phyloP scores from a whole-genome alignment of 1,284 basidiomycete species.

The Inonotus obliquus region DNA sequence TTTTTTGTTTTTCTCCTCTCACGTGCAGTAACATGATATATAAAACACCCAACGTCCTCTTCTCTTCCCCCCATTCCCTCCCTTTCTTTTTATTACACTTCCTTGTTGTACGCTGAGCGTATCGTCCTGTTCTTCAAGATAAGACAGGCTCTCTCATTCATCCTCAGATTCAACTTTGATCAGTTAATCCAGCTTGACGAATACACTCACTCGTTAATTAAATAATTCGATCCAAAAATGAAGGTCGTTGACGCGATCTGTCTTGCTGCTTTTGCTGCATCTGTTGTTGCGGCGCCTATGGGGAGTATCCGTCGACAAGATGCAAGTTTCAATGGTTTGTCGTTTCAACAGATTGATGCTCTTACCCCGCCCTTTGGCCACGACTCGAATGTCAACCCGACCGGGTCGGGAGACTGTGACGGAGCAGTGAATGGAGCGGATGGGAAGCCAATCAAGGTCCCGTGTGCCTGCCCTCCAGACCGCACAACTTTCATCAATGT shows the following conservation, averaged over 20 bases:
- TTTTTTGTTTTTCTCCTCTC: constrained; percentile 15
- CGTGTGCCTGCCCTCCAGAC: constrained; percentile 36
- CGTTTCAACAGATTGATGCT: constrained; percentile 20
- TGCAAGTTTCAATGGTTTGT: constrained; percentile 19
- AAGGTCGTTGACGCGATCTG: constrained; percentile 24
- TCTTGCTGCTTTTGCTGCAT: constrained; percentile 32
- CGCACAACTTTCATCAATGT: constrained; percentile 31
- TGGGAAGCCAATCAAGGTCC: constrained; percentile 34
- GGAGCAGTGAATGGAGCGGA: constrained; percentile 28
- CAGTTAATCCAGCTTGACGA: neutral
- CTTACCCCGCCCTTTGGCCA: constrained; percentile 28
- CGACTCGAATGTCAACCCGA: constrained; percentile 24
- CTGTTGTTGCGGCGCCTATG: constrained; percentile 36
- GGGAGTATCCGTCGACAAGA: constrained; percentile 6
- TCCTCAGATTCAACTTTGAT: neutral
- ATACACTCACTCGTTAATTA: constrained; percentile 24
- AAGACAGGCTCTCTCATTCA: constrained; percentile 9
- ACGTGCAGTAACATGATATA: too few relatives aligned
- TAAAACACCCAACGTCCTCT: too few relatives aligned
- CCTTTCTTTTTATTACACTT: constrained; percentile 9
- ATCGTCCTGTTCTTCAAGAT: constrained; percentile 15
- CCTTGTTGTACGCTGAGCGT: constrained; percentile 23
- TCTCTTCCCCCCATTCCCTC: constrained; percentile 25
- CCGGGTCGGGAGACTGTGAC: constrained; percentile 32
- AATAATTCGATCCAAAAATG: constrained; percentile 23